These are phyloP conservation scores for Rhododendron henanense DNA, from an alignment of 148 eudicot genomes.

Conservation along the genomic window DNA sequence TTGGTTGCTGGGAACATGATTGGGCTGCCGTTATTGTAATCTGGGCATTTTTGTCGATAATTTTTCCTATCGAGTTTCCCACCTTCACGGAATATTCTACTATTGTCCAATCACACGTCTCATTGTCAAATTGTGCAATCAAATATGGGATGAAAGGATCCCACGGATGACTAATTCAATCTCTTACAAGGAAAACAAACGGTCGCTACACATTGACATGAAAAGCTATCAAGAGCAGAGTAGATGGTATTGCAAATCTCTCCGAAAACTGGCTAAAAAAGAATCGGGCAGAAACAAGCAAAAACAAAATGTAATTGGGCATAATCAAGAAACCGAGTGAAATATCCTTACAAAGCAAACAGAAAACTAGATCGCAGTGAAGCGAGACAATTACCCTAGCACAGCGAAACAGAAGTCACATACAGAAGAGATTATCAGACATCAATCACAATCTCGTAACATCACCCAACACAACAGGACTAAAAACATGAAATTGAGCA, in stretches of 20 bases:
- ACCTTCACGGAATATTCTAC: background rate
- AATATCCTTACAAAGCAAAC: background rate
- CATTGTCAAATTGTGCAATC: background rate
- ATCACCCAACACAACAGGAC: background rate
- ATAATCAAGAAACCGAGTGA: background rate
- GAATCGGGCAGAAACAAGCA: background rate
- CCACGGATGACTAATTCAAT: background rate
- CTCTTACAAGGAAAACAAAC: background rate
- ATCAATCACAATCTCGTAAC: background rate
- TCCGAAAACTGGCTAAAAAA: background rate
- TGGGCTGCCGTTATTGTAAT: background rate
- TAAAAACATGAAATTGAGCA: background rate
- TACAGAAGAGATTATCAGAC: background rate
- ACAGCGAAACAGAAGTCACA: background rate
- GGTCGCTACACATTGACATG: background rate
- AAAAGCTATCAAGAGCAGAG: background rate
- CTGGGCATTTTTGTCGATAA: too few relatives aligned
- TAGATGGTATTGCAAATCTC: background rate
- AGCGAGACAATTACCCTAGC: background rate
- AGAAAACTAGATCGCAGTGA: constrained; percentile 5
- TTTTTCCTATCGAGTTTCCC: background rate
- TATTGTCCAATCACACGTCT: too few relatives aligned
- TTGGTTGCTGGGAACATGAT: background rate
- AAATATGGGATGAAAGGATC: background rate
- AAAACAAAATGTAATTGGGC: background rate